Base-by-base conservation (phyloP, 1,139 yeast genomes). In the Kurtzmaniella quercitrusa region DNA sequence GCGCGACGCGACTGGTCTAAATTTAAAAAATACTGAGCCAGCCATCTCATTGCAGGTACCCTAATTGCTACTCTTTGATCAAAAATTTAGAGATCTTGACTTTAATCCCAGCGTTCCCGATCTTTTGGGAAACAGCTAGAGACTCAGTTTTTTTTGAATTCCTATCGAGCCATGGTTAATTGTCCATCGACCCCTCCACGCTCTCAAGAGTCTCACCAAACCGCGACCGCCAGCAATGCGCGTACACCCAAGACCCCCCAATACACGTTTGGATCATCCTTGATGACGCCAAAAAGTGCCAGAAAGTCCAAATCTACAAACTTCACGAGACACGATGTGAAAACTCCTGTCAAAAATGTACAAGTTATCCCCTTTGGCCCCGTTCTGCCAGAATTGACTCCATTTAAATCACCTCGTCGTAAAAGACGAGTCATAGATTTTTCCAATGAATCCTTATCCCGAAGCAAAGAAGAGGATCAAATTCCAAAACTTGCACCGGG, bases 301-400 rank as follows among this genome's bases (percentile, higher is more conserved):
- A 30, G 34, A 9, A 30, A 30, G 34, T 30, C 34, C 4, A 30
- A 30, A 14, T 11, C 7, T n/a, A 19, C 15, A 3, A 19, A 18
- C 7, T 3, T 7, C 14, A 5, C 37, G 3, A 14, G 26, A 11
- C 19, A 19, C 4, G 15, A 17, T 19, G 23, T 34, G 15, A 18
- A 19, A 9, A 34, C 37, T 5, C 37, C 37, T 2, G 37, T 34
- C 4, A 34, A 34, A 19, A 19, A 19, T 19, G 20, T 19, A 11
- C 37, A 34, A 21, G 36, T 32, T 11, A 7, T 33, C 19, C 35
- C 34, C 8, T 34, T 41, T 34, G 36, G 26, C 7, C 68, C 67
- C 7, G 46, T 61, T 3, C 60, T 71, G 5, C 72, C 72, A 3
- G 71, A 63, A 28, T 56, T 57, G 48, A 68, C 72, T 3, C 72